These are phyloP conservation scores for Spirogloea muscicola DNA, from an alignment of 139 green algal species.

Conservation along the genomic window DNA sequence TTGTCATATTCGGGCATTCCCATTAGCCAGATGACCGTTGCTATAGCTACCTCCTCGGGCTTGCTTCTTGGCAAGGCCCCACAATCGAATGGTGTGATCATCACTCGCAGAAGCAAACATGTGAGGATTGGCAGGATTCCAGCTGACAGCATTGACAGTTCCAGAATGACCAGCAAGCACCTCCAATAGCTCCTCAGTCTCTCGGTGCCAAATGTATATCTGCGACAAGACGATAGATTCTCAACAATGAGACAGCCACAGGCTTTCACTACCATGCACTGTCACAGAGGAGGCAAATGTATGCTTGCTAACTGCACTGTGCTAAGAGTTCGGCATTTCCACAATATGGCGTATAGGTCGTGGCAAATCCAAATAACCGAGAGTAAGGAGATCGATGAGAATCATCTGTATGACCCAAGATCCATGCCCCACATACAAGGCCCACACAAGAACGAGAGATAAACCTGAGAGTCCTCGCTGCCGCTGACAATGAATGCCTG, in stretches of 20 bases:
- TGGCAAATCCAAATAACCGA: not conserved
- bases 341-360: not conserved
- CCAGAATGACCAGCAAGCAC: conserved; percentile 52
- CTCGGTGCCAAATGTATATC: conserved; percentile 83
- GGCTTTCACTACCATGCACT: not conserved
- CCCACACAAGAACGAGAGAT: too few species aligned
- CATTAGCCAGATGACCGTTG: too few species aligned
- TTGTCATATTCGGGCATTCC: too few species aligned
- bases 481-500: conserved; percentile 74
- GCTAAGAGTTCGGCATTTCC: too few species aligned
- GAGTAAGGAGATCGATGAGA: not conserved
- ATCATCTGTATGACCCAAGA: too few species aligned
- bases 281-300: too few species aligned
- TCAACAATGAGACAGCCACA: not conserved
- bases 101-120: conserved; percentile 75
- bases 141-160: conserved; percentile 64
- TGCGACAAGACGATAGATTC: conserved; percentile 26
- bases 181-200: conserved; percentile 68
- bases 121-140: conserved; percentile 72
- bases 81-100: conserved; percentile 70
- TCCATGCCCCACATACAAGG: too few species aligned
- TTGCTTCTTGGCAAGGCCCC: too few species aligned
- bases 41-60: too few species aligned
- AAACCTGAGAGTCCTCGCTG: conserved; percentile 65
- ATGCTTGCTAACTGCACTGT: too few species aligned